phyloP scores from a whole-genome alignment of 345 rosid genomes.

The Sapria himalayana region DNA sequence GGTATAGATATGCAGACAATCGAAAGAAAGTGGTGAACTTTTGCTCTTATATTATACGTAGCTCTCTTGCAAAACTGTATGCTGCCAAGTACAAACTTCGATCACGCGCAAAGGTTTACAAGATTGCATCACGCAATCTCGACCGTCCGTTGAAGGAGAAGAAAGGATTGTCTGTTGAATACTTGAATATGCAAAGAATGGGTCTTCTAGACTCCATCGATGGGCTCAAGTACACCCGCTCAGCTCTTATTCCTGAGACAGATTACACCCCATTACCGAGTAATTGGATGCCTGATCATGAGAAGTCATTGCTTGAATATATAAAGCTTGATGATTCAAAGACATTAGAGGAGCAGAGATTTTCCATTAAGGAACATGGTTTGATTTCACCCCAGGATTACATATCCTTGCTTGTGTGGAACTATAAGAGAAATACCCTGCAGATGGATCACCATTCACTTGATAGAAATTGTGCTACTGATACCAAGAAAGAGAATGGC shows the following conservation, averaged over 20 bases:
- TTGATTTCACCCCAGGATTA: constrained; percentile 85
- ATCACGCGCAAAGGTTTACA: constrained; percentile 82
- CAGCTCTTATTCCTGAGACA: constrained; percentile 86
- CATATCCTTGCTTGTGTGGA: constrained; percentile 89
- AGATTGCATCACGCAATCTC: constrained; percentile 40
- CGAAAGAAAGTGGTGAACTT: constrained; percentile 75
- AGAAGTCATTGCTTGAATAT: constrained; percentile 61
- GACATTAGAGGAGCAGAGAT: constrained; percentile 55
- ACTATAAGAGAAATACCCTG: constrained; percentile 69
- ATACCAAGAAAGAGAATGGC: constrained; percentile 9
- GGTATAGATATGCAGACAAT: constrained; percentile 83
- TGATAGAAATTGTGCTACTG: constrained; percentile 10
- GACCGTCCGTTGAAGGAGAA: constrained; percentile 73
- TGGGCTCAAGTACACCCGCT: constrained; percentile 78
- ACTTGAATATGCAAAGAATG: constrained; percentile 67
- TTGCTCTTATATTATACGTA: constrained; percentile 71
- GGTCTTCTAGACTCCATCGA: constrained; percentile 82
- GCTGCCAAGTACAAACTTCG: constrained; percentile 91
- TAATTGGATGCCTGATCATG: constrained; percentile 85
- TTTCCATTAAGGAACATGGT: constrained; percentile 47
- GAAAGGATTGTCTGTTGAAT: constrained; percentile 83
- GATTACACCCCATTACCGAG: constrained; percentile 74
- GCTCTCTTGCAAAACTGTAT: constrained; percentile 87
- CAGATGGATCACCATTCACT: constrained; percentile 46
- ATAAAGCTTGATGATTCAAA: constrained; percentile 53